Evolutionary conservation across 1,284 basidiomycete species (phyloP).

Genomic region (Sanghuangporus baumii): DNA sequence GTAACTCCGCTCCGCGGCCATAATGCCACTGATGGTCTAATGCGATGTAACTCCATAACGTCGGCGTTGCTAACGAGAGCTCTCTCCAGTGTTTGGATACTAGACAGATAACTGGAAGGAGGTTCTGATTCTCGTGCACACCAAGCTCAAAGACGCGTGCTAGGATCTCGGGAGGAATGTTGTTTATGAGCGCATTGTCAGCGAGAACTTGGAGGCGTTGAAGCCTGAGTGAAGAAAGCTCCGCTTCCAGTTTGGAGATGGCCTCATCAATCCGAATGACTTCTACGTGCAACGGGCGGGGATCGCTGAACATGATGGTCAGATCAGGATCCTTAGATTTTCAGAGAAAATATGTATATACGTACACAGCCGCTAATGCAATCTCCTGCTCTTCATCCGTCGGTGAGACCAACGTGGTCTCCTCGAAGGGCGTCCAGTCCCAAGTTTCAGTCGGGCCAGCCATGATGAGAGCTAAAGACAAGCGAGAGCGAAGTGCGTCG

Average conservation of each 20-base stretch:
- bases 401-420: neutral
- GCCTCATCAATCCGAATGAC: constrained; percentile 26
- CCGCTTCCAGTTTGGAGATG: constrained; percentile 25
- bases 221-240: constrained; percentile 23
- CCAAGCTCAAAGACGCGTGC: constrained; percentile 32
- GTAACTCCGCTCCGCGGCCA: constrained; percentile 24
- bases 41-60: constrained; percentile 30
- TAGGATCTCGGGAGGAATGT: constrained; percentile 30
- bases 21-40: constrained; percentile 28
- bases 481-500: neutral
- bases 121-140: constrained; percentile 24
- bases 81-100: constrained; percentile 29
- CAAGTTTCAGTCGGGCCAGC: constrained; percentile 4
- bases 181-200: constrained; percentile 26
- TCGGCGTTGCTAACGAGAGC: constrained; percentile 25
- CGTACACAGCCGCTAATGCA: neutral
- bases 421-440: constrained; percentile 16
- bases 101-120: constrained; percentile 24
- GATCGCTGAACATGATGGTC: constrained; percentile 17
- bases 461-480: neutral
- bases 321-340: neutral
- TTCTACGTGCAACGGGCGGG: constrained; percentile 23
- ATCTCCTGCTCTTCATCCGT: constrained; percentile 6
- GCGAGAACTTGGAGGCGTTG: constrained; percentile 24
- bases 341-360: neutral